These are phyloP conservation scores for Sphagnum fallax DNA, from an alignment of 228 moss, liverwort and hornwort genomes.

Conservation along the genomic window DNA sequence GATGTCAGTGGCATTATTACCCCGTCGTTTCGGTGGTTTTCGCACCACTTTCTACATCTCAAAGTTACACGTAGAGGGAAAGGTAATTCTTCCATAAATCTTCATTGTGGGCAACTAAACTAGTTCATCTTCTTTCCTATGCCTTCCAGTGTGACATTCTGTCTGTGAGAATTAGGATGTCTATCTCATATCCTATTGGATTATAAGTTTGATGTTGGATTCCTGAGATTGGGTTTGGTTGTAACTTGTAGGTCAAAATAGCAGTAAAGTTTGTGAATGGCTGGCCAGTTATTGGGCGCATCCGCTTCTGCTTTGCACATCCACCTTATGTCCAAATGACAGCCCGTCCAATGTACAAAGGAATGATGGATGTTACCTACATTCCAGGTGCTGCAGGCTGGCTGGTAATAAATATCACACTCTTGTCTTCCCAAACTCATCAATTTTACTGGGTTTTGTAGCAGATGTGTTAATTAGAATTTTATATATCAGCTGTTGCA, in stretches of 20 bases:
- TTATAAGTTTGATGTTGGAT: background rate
- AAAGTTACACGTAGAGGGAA: slow-evolving; percentile 62
- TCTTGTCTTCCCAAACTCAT: background rate
- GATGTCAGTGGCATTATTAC: slow-evolving; percentile 54
- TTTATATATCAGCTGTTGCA: no score
- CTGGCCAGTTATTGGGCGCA: slow-evolving; percentile 76
- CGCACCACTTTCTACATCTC: slow-evolving; percentile 75
- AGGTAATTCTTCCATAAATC: slow-evolving; percentile 13
- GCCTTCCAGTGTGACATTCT: no score
- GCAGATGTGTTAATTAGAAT: no score
- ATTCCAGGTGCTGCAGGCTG: slow-evolving; percentile 80
- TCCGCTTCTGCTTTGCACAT: slow-evolving; percentile 70
- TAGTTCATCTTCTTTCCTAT: no score
- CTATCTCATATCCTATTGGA: background rate
- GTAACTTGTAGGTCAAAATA: slow-evolving; percentile 52
- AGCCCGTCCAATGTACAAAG: slow-evolving; percentile 50
- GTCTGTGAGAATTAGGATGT: background rate
- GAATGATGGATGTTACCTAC: slow-evolving; percentile 59
- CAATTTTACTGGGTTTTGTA: no score
- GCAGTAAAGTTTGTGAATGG: slow-evolving; percentile 63
- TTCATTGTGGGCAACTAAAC: background rate
- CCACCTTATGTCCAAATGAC: slow-evolving; percentile 68
- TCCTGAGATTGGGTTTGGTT: no score
- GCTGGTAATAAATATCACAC: slow-evolving; percentile 38
- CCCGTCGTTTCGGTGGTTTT: slow-evolving; percentile 34